Base-by-base conservation (phyloP, 495 filamentous ascomycete species). In the Hypoxylon perforatum region DNA sequence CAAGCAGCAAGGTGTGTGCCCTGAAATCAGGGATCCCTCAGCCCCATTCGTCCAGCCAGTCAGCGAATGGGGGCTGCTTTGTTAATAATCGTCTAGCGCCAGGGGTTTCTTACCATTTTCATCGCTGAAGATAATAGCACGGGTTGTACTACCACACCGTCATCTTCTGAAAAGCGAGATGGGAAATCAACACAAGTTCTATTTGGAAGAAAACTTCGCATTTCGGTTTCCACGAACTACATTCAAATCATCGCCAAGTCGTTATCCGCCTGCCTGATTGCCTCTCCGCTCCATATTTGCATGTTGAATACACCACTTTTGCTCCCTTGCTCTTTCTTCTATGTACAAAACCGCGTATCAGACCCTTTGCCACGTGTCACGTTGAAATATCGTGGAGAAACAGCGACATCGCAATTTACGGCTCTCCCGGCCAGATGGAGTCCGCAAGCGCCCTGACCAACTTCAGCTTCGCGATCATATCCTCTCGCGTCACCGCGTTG, bases 381-480 rank as follows among this genome's bases (percentile, higher is more conserved):
- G 23, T 30, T 19, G 36, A 25, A 39, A 19, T n/a, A 21, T 18
- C 9, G 14, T 19, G 19, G 45, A 49, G 33, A n/a, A 10, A 11
- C 44, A 41, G 6, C 38, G 23, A 44, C 46, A 3, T 50, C 21
- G n/a, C 15, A 10, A 21, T 57, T 36, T 55, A 84, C 21, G 80
- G 76, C 80, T 89, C 80, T 33, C 83, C 84, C 8, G 87, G 86
- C 87, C 87, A 90, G 66, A 90, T 83, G 47, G 82, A 81, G 64
- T 89, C 76, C 21, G 88, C 87, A 62, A 90, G 79, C 30, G 85
- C 80, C 58, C 86, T 82, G 19, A 90, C 87, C 38, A 90, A 65
- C 73, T 81, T 79, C 60, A 90, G 72, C 74, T 90, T 90, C 39
- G 80, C 81, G 38, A 88, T 80, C 88, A 90, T 91, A 48, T 87